These are phyloP conservation scores for Sugiyamaella pinicola DNA, from an alignment of 1,139 yeast species.

Conservation along the genomic window DNA sequence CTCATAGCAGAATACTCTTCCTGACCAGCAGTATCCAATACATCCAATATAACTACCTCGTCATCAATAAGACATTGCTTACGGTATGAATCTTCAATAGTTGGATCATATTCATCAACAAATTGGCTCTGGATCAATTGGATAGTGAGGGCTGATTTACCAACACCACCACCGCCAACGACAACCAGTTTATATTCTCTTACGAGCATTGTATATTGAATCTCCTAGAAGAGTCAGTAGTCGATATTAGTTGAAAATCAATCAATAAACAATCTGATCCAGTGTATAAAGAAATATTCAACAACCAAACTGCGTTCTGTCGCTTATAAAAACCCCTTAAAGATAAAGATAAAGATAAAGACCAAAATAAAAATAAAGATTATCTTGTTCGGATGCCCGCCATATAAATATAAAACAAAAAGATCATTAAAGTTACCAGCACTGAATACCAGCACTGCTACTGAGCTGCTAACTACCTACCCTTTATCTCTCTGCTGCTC, in stretches of 20 bases:
- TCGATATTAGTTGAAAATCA: too few relatives aligned
- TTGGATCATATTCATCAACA: constrained; percentile 96
- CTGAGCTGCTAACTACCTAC: not conserved
- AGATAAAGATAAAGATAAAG: too few relatives aligned
- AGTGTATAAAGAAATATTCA: too few relatives aligned
- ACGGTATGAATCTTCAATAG: constrained; percentile 94
- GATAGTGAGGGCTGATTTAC: constrained; percentile 92
- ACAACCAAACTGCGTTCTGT: too few relatives aligned
- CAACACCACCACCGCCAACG: constrained; percentile 98
- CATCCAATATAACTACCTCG: constrained; percentile 86
- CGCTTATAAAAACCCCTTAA: too few relatives aligned
- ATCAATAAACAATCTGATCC: too few relatives aligned
- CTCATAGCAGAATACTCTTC: constrained; percentile 97
- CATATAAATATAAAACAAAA: too few relatives aligned
- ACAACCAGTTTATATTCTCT: constrained; percentile 77
- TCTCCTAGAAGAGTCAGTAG: not conserved
- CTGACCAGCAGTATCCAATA: constrained; percentile 97
- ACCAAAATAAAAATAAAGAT: too few relatives aligned
- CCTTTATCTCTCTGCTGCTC: not conserved
- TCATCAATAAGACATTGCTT: constrained; percentile 93
- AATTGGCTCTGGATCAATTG: constrained; percentile 65
- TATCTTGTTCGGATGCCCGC: too few relatives aligned
- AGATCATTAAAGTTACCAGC: too few relatives aligned
- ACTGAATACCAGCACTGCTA: too few relatives aligned
- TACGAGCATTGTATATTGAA: constrained; percentile 3